Evolutionary conservation across 1,139 yeast genomes (phyloP).

Genomic region (Pichia sp.): DNA sequence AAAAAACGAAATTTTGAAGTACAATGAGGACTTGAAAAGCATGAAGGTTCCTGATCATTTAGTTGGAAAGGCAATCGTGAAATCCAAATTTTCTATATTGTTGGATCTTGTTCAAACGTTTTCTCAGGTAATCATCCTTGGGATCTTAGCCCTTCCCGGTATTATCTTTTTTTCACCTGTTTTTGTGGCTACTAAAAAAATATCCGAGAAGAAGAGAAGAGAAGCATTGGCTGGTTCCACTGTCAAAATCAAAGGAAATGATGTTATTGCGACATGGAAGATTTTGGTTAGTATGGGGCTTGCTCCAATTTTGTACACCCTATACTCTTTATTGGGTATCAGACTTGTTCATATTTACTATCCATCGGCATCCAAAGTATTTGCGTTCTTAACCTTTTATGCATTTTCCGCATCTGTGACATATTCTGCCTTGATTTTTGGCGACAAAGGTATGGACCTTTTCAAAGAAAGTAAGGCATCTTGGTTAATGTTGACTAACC

Average conservation of each 20-base stretch:
- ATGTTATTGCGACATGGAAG: slow-evolving; percentile 96
- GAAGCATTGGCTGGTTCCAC: slow-evolving; percentile 84
- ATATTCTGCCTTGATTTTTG: slow-evolving; percentile 81
- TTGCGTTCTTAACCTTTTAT: slow-evolving; percentile 47
- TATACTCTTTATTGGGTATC: slow-evolving; percentile 71
- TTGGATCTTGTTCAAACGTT: slow-evolving; percentile 50
- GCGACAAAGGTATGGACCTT: slow-evolving; percentile 90
- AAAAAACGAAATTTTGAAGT: slow-evolving; percentile 56
- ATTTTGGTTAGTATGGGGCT: slow-evolving; percentile 82
- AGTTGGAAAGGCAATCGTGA: slow-evolving; percentile 58
- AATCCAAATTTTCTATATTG: slow-evolving; percentile 39
- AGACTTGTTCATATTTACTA: slow-evolving; percentile 37
- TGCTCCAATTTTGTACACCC: slow-evolving; percentile 78
- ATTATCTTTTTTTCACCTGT: slow-evolving; percentile 80
- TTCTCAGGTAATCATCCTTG: slow-evolving; percentile 49
- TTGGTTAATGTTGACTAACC: slow-evolving; percentile 63
- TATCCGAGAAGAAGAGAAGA: slow-evolving; percentile 66
- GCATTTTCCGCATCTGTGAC: slow-evolving; percentile 65
- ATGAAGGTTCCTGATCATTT: slow-evolving; percentile 86
- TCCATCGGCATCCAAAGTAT: slow-evolving; percentile 25
- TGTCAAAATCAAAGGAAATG: slow-evolving; percentile 87
- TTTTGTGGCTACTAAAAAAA: slow-evolving; percentile 67
- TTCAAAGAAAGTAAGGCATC: slow-evolving; percentile 80
- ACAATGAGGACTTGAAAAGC: slow-evolving; percentile 62
- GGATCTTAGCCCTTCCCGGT: slow-evolving; percentile 77